Percentiles rank a stretch among this genome's conserved stretches.
These are phyloP conservation scores for Erodium trifolium DNA, from an alignment of 441 rosid species.

Conservation along the genomic window DNA sequence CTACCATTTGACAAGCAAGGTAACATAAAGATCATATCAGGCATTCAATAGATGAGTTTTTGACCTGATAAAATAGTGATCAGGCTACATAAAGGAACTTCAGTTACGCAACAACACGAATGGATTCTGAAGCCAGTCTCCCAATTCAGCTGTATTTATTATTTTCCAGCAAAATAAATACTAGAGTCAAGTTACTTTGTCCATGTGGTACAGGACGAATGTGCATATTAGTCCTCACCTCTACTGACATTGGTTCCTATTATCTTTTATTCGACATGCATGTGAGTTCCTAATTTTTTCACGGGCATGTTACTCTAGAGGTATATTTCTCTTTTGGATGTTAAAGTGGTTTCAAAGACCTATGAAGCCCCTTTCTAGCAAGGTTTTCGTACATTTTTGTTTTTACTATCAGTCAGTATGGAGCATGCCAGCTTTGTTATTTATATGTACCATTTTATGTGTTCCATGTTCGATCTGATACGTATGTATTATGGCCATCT, in stretches of 20 bases:
- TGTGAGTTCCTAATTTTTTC: neutral
- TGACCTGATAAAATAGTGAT: neutral
- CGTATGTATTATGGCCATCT: neutral
- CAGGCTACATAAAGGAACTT: neutral
- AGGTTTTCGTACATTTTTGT: neutral
- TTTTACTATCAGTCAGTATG: neutral
- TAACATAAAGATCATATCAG: neutral
- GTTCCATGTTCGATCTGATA: conserved; percentile 2
- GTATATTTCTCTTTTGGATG: neutral
- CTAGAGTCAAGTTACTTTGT: neutral
- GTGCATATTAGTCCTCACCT: neutral
- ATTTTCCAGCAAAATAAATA: neutral
- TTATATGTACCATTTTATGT: conserved; percentile 3
- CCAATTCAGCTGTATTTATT: neutral
- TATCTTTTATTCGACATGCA: neutral
- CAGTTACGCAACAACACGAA: neutral
- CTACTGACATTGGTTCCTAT: neutral
- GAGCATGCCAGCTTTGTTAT: neutral
- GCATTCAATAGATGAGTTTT: neutral
- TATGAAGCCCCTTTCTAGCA: neutral
- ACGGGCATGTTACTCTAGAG: neutral
- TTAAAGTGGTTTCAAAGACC: neutral
- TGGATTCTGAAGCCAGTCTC: neutral
- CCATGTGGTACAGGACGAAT: neutral
- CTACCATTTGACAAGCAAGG: neutral